A percentile compares a stretch with the other conserved stretches of the same genome.
Conservation (phyloP, 2,329 filamentous ascomycete species). For the Nannizzia gypsea region DNA sequence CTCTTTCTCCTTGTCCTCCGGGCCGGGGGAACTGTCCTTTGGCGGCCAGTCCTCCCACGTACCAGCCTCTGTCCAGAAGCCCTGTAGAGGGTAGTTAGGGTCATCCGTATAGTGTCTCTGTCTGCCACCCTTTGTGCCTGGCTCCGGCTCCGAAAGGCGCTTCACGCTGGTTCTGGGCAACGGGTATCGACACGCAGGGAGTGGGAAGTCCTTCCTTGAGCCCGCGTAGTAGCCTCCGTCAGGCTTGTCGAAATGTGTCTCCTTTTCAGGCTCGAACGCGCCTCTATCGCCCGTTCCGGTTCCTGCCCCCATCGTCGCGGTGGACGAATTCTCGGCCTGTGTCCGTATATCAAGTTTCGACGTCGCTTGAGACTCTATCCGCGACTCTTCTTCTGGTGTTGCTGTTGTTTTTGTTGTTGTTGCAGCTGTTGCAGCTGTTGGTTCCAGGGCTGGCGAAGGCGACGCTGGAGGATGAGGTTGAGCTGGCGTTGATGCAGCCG, state of each 20-base stretch:
- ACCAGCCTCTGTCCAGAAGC: constrained; percentile 7
- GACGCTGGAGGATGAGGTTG: constrained; percentile 5
- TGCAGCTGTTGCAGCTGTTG: background rate
- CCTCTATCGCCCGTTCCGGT: background rate
- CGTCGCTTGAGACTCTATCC: background rate
- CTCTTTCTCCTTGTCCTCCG: background rate
- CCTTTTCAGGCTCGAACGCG: constrained; percentile 9
- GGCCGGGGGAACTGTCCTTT: constrained; percentile 24
- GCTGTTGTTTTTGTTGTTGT: background rate
- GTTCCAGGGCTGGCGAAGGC: constrained; percentile 10
- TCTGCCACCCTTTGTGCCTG: constrained; percentile 11
- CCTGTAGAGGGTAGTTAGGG: constrained; percentile 5
- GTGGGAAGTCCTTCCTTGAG: constrained; percentile 11
- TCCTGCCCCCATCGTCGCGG: background rate
- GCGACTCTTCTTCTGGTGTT: background rate
- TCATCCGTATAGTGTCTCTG: constrained; percentile 13
- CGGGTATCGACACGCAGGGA: constrained; percentile 10
- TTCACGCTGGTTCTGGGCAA: constrained; percentile 9
- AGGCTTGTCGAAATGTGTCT: constrained; percentile 7
- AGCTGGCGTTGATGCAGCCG: background rate
- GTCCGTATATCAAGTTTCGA: background rate
- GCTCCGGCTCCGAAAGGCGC: constrained; percentile 10
- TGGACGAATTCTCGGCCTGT: background rate
- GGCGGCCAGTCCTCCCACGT: constrained; percentile 13
- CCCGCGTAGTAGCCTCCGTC: constrained; percentile 10